A percentile compares a stretch with the other conserved stretches of the same genome.
Evolutionary conservation across 345 rosid species (phyloP).

Genomic region (Syzygium aromaticum): DNA sequence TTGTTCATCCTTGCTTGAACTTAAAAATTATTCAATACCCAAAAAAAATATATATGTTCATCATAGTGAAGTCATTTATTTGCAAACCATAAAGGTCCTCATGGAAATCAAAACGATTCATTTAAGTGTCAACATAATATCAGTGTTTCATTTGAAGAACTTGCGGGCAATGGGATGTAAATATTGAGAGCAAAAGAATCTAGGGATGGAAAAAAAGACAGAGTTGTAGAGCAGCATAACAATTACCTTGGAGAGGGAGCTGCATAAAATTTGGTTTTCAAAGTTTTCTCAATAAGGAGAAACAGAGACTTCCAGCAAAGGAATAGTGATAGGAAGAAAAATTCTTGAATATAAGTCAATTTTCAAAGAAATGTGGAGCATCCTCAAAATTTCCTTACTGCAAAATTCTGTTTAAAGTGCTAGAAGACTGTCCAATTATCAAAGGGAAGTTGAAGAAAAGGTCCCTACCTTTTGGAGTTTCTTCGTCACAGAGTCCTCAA

Average conservation of each 20-base stretch:
- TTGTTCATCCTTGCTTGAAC: not conserved
- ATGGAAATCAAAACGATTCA: not conserved
- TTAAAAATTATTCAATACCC: too few species aligned
- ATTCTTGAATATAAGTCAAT: not conserved
- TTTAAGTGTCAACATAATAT: too few species aligned
- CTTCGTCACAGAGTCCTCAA: conserved; percentile 56
- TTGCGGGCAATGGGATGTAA: not conserved
- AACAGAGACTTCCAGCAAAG: too few species aligned
- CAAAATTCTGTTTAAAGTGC: not conserved
- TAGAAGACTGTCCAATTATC: not conserved
- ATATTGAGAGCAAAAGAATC: not conserved
- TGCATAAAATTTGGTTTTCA: too few species aligned
- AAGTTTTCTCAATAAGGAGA: too few species aligned
- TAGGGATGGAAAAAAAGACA: not conserved
- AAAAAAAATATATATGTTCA: too few species aligned
- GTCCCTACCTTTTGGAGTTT: conserved; percentile 42
- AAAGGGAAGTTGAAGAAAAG: not conserved
- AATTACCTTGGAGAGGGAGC: too few species aligned
- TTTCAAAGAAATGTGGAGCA: not conserved
- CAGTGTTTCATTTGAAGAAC: not conserved
- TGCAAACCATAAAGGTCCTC: not conserved
- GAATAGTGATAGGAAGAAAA: too few species aligned
- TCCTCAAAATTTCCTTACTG: not conserved
- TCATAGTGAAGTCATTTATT: not conserved
- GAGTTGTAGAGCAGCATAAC: too few species aligned